Percentiles rank a stretch among this genome's conserved stretches.
These are phyloP conservation scores for Avicennia marina DNA, from an alignment of 257 asterid genomes.

Conservation along the genomic window DNA sequence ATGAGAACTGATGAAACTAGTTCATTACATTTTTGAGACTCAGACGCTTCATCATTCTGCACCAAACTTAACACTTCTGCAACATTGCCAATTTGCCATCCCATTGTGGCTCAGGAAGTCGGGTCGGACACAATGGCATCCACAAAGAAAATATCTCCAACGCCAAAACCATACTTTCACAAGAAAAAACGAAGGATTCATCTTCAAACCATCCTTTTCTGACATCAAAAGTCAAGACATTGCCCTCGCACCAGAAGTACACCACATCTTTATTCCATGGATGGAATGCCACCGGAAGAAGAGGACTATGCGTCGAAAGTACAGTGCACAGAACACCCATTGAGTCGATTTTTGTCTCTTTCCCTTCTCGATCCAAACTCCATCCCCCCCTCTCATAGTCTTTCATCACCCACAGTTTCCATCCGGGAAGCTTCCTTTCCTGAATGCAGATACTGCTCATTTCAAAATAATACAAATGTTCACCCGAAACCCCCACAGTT, in stretches of 20 bases:
- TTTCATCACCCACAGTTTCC: conserved; percentile 34
- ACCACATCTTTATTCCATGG: conserved; percentile 10
- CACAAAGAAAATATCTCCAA: conserved; percentile 22
- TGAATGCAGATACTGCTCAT: conserved; percentile 9
- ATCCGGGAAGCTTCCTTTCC: conserved; percentile 11
- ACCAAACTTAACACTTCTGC: too few species aligned
- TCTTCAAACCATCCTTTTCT: conserved; percentile 30
- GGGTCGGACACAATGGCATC: conserved; percentile 16
- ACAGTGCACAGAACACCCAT: neutral
- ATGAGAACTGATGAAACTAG: too few species aligned
- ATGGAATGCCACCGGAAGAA: conserved; percentile 22
- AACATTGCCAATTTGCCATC: neutral
- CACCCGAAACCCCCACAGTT: conserved; percentile 23
- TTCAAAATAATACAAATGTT: conserved; percentile 22
- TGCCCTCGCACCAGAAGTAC: conserved; percentile 22
- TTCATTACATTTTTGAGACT: too few species aligned
- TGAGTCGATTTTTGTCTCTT: conserved; percentile 16
- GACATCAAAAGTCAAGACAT: conserved; percentile 18
- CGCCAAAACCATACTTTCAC: neutral
- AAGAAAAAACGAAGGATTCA: neutral
- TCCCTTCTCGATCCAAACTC: conserved; percentile 15
- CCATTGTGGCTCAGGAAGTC: conserved; percentile 3
- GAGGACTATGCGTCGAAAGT: conserved; percentile 19
- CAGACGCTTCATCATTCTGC: too few species aligned
- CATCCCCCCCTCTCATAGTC: conserved; percentile 19